Base-by-base conservation (phyloP, 2,329 filamentous ascomycete genomes). In the Taxawa tesnikishii region DNA sequence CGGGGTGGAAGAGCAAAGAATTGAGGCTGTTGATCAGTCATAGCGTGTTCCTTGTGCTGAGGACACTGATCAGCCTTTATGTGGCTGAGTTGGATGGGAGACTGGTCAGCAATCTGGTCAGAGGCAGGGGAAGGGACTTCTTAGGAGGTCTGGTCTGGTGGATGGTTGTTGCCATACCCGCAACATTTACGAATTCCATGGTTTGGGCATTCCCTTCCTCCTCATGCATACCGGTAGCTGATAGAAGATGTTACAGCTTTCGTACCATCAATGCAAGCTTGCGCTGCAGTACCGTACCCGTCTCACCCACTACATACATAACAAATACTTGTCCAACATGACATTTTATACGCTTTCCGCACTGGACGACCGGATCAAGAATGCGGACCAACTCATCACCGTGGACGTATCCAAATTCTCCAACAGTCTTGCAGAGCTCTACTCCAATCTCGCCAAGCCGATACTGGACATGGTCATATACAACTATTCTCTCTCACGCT, bases 101-200 rank as follows among this genome's bases (percentile, higher is more conserved):
- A 38, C 73, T 98, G 38, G 90, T 98, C 37, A 94, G 90, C 60
- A 87, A 76, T 42, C 63, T 98, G 34, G 87, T 98, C 28, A 79
- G 85, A 56, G 90, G 90, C 2, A 90, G 79, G 44, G 90, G 88
- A 11, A 83, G 75, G 55, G 85, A 93, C 43, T 98, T 98, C 44
- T 52, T 96, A 46, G 76, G 78, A 45, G 77, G 84, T 1, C 76
- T 98, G 46, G 73, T 92, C 5, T 94, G 88, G 85, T 98, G 90
- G 90, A 98, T 98, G 90, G 56, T 88, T 34, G 90, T 98, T 43
- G 88, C 90, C 15, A 70, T 98, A 11, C 90, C 90, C 7, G 90
- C 90, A 2, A 96, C 90, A 0, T 94, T 96, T 54, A 98, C 90
- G 25, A 98, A 98, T 58, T 94, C 87, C 1, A 98, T 98, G 90